Evolutionary conservation across 352 stramenopile species (phyloP).

Genomic region (Phytophthora ohioensis): DNA sequence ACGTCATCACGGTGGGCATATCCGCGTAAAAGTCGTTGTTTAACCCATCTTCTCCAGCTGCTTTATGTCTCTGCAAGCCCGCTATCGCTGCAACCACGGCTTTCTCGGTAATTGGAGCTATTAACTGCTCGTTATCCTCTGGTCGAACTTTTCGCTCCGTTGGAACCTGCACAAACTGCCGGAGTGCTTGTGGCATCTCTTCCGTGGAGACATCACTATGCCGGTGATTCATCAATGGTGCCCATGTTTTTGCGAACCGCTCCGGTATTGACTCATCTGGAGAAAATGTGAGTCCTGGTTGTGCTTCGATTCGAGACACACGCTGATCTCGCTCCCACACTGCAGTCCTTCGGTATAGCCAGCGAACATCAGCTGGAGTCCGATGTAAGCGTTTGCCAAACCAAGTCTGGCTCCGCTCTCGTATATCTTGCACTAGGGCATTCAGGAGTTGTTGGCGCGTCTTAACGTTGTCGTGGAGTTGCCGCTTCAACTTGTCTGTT

Average conservation of each 20-base stretch:
- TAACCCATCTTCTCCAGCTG: neutral
- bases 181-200: neutral
- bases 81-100: neutral
- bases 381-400: neutral
- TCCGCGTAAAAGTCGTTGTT: too few species aligned
- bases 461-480: neutral
- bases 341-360: neutral
- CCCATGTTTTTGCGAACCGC: neutral
- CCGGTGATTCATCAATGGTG: neutral
- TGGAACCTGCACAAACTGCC: neutral
- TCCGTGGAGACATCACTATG: neutral
- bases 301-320: neutral
- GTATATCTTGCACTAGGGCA: too few species aligned
- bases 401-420: neutral
- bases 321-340: neutral
- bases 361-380: neutral
- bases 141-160: neutral
- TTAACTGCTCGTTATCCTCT: neutral
- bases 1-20: neutral
- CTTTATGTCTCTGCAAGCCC: slow-evolving; percentile 1
- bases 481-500: too few species aligned
- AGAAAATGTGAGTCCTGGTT: neutral
- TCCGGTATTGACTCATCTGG: neutral
- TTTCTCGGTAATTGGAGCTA: neutral
- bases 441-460: neutral